A percentile compares a stretch with the other conserved stretches of the same genome.
Conservation (phyloP, 768 basidiomycete species). For the Rhodotorula kratochvilovae region DNA sequence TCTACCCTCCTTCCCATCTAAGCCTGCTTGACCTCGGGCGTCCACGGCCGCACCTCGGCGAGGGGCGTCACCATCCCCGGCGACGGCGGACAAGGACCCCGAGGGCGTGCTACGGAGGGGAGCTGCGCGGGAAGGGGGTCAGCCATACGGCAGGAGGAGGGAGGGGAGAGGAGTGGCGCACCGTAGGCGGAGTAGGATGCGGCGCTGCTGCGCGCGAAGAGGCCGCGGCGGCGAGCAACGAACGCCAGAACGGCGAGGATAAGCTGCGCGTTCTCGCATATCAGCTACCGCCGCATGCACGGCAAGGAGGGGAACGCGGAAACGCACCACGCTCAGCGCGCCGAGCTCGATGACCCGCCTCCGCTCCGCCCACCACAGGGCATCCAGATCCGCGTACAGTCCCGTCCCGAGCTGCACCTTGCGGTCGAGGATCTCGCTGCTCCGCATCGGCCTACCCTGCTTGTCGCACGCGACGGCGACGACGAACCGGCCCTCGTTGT, state of each 20-base stretch:
- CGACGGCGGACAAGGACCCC: too few species aligned
- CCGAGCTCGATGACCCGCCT: background rate
- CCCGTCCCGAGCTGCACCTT: background rate
- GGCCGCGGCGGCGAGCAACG: background rate
- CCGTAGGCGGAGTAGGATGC: too few species aligned
- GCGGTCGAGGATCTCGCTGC: conserved; percentile 1
- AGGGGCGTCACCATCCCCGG: too few species aligned
- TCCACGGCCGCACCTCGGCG: too few species aligned
- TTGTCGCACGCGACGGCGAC: background rate
- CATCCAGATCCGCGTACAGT: background rate
- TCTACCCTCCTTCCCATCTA: too few species aligned
- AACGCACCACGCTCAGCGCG: background rate
- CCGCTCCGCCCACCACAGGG: conserved; percentile 1
- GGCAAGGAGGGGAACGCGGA: background rate
- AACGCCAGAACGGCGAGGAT: background rate
- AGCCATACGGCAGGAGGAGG: too few species aligned
- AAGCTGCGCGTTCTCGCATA: background rate
- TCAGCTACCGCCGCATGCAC: too few species aligned
- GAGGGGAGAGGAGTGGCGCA: too few species aligned
- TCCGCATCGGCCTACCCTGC: background rate
- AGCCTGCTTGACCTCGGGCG: too few species aligned
- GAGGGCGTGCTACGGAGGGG: too few species aligned
- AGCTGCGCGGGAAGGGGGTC: too few species aligned
- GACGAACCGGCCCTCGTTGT: background rate
- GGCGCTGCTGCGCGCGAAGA: background rate